Base-by-base conservation (phyloP, 2,329 filamentous ascomycete species). In the Xylariales sp. region DNA sequence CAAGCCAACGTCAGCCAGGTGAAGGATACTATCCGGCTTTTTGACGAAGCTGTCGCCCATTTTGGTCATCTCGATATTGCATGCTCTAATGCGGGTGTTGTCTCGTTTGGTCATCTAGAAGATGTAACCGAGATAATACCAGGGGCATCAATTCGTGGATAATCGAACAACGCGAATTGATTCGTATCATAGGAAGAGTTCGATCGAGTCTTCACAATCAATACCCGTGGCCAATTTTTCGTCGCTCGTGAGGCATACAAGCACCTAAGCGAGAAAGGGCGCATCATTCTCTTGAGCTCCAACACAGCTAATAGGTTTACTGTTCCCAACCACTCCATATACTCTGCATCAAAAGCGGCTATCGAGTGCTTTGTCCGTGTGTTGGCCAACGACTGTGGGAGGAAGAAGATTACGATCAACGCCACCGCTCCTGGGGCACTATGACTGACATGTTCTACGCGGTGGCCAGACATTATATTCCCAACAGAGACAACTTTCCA, bases 191-290 rank as follows among this genome's bases (percentile, higher is more conserved):
- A n/a, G 64, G 75, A 79, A 57, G 78, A 79, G 57, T 80, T 73
- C 58, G 77, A 81, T 57, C 73, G 78, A 44, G 76, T 80, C 33
- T 78, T 81, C 64, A 73, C 69, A 63, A 59, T 80, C 51, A 80
- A 81, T 59, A 68, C 76, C 3, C 63, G 74, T 14, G 77, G 74
- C 6, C 77, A 80, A 59, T 80, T 80, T 64, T 81, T 81, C 58
- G 76, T 81, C 24, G 77, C 75, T 5, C 74, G 78, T 53, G 73
- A 76, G 31, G 78, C 79, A 15, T 82, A 78, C 68, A 74, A 76
- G 59, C 64, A 80, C 57, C 69, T 83, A 24, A 72, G 77, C 58
- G 63, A 77, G 37, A 74, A 78, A 43, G 80, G 80, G n/a, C 69
- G 79, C 11, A 66, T 84, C 35, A 75, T 84, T 51, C 67, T 83